Conservation (phyloP, 306 rosid species). For the Fagus sylvatica region DNA sequence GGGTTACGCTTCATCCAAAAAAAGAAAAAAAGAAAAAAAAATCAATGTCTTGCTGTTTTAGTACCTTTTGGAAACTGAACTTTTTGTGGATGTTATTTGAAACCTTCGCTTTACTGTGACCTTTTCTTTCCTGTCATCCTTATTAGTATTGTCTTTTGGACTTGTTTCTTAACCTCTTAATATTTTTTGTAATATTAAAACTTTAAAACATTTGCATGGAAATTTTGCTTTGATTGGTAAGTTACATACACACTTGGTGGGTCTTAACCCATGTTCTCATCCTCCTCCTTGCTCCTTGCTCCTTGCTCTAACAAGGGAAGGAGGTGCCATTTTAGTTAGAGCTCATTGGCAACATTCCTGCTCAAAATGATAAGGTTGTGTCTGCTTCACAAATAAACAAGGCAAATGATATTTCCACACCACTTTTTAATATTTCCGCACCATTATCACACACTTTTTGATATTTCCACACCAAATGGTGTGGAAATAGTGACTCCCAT, state of each 20-base stretch:
- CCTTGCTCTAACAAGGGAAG: too few relatives aligned
- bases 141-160: background rate
- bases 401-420: too few relatives aligned
- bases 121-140: background rate
- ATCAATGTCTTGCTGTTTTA: background rate
- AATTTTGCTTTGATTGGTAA: background rate
- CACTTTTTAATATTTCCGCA: too few relatives aligned
- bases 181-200: background rate
- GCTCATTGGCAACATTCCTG: background rate
- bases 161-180: background rate
- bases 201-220: background rate
- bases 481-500: too few relatives aligned
- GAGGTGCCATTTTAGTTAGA: too few relatives aligned
- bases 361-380: background rate
- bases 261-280: too few relatives aligned
- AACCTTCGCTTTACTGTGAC: background rate
- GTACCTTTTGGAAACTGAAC: background rate
- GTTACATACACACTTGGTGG: too few relatives aligned
- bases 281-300: too few relatives aligned
- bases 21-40: background rate
- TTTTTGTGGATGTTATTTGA: background rate
- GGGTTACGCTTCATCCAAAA: too few relatives aligned
- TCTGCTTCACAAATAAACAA: background rate
- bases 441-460: too few relatives aligned
- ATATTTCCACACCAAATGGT: too few relatives aligned